Conservation (phyloP, 2,329 filamentous ascomycete species). For the Neodidymelliopsis sp. region DNA sequence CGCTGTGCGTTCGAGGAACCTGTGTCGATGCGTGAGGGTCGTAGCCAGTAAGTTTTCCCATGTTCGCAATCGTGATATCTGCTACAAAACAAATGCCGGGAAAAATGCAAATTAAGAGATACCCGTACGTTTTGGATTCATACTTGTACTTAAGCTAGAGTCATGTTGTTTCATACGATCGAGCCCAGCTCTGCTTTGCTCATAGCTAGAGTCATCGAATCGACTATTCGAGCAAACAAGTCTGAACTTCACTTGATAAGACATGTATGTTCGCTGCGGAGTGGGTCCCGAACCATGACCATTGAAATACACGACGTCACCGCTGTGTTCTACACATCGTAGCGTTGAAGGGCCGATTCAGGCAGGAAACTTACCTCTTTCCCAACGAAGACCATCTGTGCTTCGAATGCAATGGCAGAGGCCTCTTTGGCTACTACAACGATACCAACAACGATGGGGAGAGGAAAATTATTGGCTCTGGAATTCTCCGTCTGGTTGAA, state of each 20-base stretch:
- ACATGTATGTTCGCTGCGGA: conserved; percentile 1
- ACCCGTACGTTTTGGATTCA: no score
- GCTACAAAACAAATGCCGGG: background rate
- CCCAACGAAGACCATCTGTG: no score
- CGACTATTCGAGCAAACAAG: conserved; percentile 1
- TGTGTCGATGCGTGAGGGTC: conserved; percentile 12
- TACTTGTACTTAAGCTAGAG: no score
- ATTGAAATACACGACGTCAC: conserved; percentile 13
- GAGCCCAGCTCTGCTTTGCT: conserved; percentile 5
- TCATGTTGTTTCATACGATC: background rate
- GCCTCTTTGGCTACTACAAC: no score
- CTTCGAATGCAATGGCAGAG: no score
- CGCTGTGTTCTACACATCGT: conserved; percentile 1
- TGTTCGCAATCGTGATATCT: background rate
- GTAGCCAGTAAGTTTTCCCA: conserved; percentile 16
- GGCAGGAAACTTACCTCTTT: no score
- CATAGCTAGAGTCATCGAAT: conserved; percentile 15
- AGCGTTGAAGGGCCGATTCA: no score
- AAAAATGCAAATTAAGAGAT: no score
- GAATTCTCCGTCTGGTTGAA: no score
- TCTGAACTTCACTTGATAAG: background rate
- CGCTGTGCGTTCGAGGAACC: conserved; percentile 13
- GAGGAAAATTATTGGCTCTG: no score
- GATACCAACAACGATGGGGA: no score
- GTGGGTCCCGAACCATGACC: background rate